Evolutionary conservation across 2,329 filamentous ascomycete species (phyloP).

Genomic region (Xylariaceae sp.): DNA sequence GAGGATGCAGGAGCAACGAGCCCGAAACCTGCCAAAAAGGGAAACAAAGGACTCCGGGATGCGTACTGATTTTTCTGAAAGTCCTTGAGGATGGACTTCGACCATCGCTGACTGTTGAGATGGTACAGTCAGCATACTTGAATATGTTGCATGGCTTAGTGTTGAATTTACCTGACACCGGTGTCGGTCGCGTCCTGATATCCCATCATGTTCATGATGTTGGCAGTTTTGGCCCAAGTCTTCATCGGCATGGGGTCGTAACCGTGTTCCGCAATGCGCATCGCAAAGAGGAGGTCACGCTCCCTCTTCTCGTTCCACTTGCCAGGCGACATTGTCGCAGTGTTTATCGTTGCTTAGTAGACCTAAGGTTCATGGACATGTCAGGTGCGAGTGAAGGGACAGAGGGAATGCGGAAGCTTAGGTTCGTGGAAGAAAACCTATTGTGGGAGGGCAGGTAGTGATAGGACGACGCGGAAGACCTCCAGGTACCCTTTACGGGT

Average conservation of each 20-base stretch:
- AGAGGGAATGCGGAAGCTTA: too few species aligned
- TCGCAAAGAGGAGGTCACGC: slow-evolving; percentile 25
- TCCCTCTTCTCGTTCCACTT: slow-evolving; percentile 52
- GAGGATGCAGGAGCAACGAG: too few species aligned
- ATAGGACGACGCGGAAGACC: too few species aligned
- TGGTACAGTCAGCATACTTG: slow-evolving; percentile 1
- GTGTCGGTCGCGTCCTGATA: neutral
- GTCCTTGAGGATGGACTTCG: slow-evolving; percentile 15
- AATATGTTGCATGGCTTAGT: neutral
- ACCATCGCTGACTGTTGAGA: slow-evolving; percentile 22
- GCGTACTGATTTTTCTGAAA: neutral
- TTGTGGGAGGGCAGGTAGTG: too few species aligned
- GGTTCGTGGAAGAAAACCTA: too few species aligned
- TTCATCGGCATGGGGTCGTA: neutral
- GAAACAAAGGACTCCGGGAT: too few species aligned
- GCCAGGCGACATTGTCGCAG: too few species aligned
- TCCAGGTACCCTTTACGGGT: too few species aligned
- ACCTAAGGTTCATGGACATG: too few species aligned
- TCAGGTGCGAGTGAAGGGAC: too few species aligned
- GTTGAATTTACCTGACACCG: slow-evolving; percentile 15
- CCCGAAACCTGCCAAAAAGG: too few species aligned
- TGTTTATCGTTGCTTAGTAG: too few species aligned
- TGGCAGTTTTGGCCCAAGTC: neutral
- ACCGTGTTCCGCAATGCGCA: slow-evolving; percentile 19
- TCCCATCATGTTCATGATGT: slow-evolving; percentile 12